A percentile compares a stretch with the other conserved stretches of the same genome.
Evolutionary conservation across 2,329 filamentous ascomycete species (phyloP).

Genomic region (Westerdykella ornata): DNA sequence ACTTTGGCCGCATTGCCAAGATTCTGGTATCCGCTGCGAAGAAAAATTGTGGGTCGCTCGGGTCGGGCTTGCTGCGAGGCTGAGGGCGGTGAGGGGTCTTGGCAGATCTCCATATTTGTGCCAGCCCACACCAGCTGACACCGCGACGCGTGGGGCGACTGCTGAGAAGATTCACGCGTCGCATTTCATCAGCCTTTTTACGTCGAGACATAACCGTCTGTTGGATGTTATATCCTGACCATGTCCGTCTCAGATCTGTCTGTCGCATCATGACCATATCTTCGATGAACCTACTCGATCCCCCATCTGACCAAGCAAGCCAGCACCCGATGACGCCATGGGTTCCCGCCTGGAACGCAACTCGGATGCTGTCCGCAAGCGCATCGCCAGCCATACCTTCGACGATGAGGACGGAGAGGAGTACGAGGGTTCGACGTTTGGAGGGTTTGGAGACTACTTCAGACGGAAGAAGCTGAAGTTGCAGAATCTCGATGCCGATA

Average conservation of each 20-base stretch:
- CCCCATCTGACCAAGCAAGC: constrained; percentile 4
- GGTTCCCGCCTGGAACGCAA: constrained; percentile 57
- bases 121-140: constrained; percentile 17
- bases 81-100: no score
- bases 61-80: not conserved
- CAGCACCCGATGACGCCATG: constrained; percentile 39
- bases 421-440: constrained; percentile 79
- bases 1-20: constrained; percentile 20
- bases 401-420: constrained; percentile 80
- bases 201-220: constrained; percentile 1
- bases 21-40: constrained; percentile 9
- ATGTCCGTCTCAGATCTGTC: constrained; percentile 4
- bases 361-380: constrained; percentile 54
- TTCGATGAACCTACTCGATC: constrained; percentile 15
- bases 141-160: constrained; percentile 11
- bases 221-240: not conserved
- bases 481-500: constrained; percentile 82
- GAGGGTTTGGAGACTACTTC: constrained; percentile 87
- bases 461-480: constrained; percentile 94
- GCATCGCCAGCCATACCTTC: constrained; percentile 65
- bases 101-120: no score
- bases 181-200: constrained; percentile 5
- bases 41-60: constrained; percentile 6
- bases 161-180: constrained; percentile 1
- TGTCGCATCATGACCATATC: constrained; percentile 23